Conservation (phyloP, 352 stramenopile genomes). For the Pythium coloratum region DNA sequence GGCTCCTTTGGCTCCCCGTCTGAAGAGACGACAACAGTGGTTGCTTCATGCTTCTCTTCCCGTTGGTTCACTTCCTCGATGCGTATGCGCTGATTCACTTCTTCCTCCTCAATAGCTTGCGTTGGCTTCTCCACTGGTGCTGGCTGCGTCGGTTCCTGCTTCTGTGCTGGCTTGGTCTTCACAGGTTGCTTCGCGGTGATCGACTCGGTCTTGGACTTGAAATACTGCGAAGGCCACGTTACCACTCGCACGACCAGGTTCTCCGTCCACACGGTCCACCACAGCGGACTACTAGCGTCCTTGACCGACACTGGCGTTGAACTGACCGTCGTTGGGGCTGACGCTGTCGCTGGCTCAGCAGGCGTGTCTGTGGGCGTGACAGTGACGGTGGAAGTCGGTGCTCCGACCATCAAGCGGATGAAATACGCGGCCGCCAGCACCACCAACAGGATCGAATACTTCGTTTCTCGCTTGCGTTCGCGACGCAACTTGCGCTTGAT, state of each 20-base stretch:
- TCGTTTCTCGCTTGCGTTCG: conserved; percentile 25
- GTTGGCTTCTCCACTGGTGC: neutral
- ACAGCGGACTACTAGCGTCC: conserved; percentile 2
- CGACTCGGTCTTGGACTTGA: neutral
- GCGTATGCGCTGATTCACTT: neutral
- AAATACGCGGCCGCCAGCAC: conserved; percentile 35
- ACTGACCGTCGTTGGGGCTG: neutral
- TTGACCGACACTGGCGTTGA: neutral
- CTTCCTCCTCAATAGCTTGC: neutral
- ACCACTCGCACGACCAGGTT: conserved; percentile 13
- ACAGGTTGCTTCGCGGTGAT: neutral
- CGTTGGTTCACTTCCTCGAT: neutral
- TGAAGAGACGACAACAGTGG: neutral
- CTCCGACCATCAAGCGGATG: conserved; percentile 27
- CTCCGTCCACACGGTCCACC: conserved; percentile 22
- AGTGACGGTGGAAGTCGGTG: neutral
- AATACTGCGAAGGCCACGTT: conserved; percentile 4
- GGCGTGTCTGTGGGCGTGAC: neutral
- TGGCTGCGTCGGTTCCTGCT: neutral
- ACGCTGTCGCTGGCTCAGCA: neutral
- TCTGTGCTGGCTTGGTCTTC: neutral
- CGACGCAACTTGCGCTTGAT: conserved; percentile 24
- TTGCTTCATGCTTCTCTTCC: neutral
- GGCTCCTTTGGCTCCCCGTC: neutral
- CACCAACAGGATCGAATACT: conserved; percentile 36